Conservation (phyloP, 345 rosid genomes). For the Physaria fendleri region DNA sequence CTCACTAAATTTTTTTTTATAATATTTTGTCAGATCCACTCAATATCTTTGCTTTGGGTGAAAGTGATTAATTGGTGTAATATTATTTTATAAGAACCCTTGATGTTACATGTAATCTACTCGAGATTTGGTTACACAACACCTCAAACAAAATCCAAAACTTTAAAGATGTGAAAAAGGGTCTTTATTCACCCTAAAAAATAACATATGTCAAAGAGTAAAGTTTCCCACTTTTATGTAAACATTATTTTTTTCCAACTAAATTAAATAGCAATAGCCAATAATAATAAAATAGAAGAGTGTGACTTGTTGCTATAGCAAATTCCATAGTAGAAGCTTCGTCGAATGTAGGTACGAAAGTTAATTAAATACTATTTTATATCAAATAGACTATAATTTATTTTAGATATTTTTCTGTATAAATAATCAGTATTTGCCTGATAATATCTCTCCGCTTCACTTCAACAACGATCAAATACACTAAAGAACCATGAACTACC, state of each 20-base stretch:
- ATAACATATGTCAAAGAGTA: conserved; percentile 9
- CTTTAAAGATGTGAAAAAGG: background rate
- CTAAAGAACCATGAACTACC: conserved; percentile 15
- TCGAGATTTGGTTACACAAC: conserved; percentile 2
- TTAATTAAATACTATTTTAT: background rate
- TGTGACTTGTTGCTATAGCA: conserved; percentile 8
- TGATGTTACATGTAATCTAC: background rate
- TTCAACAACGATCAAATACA: background rate
- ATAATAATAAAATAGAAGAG: background rate
- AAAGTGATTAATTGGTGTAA: background rate
- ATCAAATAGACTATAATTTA: conserved; percentile 5
- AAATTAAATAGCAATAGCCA: background rate
- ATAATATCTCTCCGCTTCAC: conserved; percentile 17
- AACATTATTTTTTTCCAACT: background rate
- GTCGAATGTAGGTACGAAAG: conserved; percentile 17
- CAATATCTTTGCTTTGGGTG: background rate
- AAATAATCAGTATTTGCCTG: conserved; percentile 15
- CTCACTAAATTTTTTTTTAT: too few species aligned
- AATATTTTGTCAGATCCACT: too few species aligned
- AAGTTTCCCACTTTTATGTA: conserved; percentile 9
- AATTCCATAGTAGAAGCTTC: conserved; percentile 11
- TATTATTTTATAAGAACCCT: conserved; percentile 8
- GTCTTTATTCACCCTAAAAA: too few species aligned
- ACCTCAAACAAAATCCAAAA: background rate
- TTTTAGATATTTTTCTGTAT: background rate